Conservation (phyloP, 1,284 basidiomycete species). For the Pseudozyma hubeiensis region DNA sequence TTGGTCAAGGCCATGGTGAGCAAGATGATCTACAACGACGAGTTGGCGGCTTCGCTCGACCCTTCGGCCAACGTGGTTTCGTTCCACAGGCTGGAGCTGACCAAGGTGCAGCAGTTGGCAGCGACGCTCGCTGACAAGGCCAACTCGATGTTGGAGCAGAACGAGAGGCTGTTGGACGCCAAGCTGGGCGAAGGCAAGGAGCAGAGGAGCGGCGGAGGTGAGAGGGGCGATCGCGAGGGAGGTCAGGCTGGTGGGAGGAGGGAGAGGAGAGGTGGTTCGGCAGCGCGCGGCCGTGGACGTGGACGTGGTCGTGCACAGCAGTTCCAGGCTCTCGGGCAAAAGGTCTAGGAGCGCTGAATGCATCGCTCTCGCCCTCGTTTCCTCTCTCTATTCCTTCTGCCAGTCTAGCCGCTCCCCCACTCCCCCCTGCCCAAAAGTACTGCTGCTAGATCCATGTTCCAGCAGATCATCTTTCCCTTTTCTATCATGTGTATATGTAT, state of each 20-base stretch:
- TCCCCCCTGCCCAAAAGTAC: constrained; percentile 16
- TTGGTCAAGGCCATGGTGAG: constrained; percentile 91
- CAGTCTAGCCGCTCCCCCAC: not conserved
- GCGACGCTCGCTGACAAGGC: constrained; percentile 83
- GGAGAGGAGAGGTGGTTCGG: constrained; percentile 59
- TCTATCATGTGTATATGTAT: constrained; percentile 21
- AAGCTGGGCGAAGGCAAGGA: constrained; percentile 76
- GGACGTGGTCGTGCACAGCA: constrained; percentile 63
- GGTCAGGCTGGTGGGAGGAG: constrained; percentile 50
- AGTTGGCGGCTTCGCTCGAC: constrained; percentile 91
- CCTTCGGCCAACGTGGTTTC: constrained; percentile 84
- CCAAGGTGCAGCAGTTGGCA: constrained; percentile 69
- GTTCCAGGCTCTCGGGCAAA: constrained; percentile 60
- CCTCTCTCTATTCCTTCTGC: not conserved
- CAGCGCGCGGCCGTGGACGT: constrained; percentile 59
- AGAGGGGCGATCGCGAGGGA: constrained; percentile 48
- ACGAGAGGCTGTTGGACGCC: constrained; percentile 90
- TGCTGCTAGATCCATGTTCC: constrained; percentile 4
- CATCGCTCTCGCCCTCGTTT: not conserved
- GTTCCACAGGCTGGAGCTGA: constrained; percentile 87
- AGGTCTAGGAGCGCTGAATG: constrained; percentile 38
- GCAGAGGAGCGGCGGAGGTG: constrained; percentile 38
- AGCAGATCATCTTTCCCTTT: not conserved
- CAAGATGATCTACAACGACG: constrained; percentile 99
- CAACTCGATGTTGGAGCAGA: constrained; percentile 88